phyloP scores from a whole-genome alignment of 2,329 filamentous ascomycete genomes.

The Sphaceloma murrayae region DNA sequence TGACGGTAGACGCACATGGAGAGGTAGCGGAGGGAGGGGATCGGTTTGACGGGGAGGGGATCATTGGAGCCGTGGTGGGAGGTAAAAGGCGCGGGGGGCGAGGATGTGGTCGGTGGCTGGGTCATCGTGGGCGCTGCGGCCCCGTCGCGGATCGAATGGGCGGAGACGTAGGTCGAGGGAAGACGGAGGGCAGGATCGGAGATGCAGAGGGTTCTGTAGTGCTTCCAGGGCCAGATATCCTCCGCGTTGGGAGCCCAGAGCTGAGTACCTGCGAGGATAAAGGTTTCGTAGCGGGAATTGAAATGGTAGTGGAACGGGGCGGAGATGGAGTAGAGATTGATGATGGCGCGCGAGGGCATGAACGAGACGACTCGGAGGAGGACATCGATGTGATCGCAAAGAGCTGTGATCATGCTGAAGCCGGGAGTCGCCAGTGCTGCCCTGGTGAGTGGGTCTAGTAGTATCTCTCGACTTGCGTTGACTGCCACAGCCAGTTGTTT shows the following conservation, averaged over 20 bases:
- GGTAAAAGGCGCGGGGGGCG: neutral
- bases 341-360: constrained; percentile 47
- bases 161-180: neutral
- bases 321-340: constrained; percentile 57
- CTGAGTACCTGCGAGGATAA: constrained; percentile 47
- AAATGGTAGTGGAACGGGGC: constrained; percentile 52
- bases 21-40: constrained; percentile 57
- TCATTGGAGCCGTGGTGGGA: constrained; percentile 19
- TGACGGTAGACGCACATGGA: constrained; percentile 55
- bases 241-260: constrained; percentile 47
- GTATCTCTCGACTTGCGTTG: neutral
- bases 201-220: constrained; percentile 50
- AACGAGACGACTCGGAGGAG: constrained; percentile 46
- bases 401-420: constrained; percentile 29
- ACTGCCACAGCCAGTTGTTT: too few relatives aligned
- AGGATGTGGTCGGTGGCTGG: neutral
- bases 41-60: constrained; percentile 29
- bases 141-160: neutral
- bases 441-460: neutral
- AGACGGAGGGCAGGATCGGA: constrained; percentile 43
- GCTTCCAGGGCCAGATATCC: constrained; percentile 50
- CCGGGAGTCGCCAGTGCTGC: neutral
- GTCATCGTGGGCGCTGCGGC: constrained; percentile 16
- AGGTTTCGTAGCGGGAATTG: constrained; percentile 49
- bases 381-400: constrained; percentile 39